These are phyloP conservation scores for Ophiocytium majus DNA, from an alignment of 352 stramenopile genomes.

Conservation along the genomic window DNA sequence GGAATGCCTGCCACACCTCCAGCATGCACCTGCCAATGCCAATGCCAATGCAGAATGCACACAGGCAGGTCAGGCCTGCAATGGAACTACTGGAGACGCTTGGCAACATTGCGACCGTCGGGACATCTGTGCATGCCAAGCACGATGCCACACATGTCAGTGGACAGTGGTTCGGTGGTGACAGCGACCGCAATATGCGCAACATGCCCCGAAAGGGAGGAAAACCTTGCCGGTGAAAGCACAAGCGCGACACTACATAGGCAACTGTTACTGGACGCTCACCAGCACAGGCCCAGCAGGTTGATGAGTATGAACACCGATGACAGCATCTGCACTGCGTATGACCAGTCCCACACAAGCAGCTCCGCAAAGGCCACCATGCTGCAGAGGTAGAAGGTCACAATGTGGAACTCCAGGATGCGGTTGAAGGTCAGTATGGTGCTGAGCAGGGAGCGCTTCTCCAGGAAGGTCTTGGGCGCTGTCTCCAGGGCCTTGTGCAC, in stretches of 20 bases:
- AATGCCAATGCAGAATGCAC: too few relatives aligned
- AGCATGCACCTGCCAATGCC: constrained; percentile 60
- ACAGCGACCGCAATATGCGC: too few relatives aligned
- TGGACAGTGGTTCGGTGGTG: too few relatives aligned
- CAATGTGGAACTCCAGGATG: constrained; percentile 95
- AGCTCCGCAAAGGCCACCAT: constrained; percentile 83
- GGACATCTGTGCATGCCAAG: too few relatives aligned
- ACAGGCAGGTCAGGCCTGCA: too few relatives aligned
- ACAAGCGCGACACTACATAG: too few relatives aligned
- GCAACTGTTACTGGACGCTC: too few relatives aligned
- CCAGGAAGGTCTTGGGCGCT: constrained; percentile 93
- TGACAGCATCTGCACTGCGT: constrained; percentile 79
- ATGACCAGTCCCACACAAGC: constrained; percentile 80
- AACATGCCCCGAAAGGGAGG: too few relatives aligned
- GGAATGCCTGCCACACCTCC: constrained; percentile 82
- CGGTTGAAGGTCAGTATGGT: constrained; percentile 87
- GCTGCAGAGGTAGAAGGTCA: constrained; percentile 91
- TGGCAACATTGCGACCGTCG: too few relatives aligned
- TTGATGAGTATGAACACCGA: constrained; percentile 87
- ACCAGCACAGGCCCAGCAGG: constrained; percentile 64
- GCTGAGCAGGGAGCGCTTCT: constrained; percentile 94
- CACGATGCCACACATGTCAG: too few relatives aligned
- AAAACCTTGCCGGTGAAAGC: too few relatives aligned
- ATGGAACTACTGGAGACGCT: too few relatives aligned
- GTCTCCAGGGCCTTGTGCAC: constrained; percentile 80